Evolutionary conservation across 2,329 filamentous ascomycete genomes (phyloP).

Genomic region (Hypoxylon sp.): DNA sequence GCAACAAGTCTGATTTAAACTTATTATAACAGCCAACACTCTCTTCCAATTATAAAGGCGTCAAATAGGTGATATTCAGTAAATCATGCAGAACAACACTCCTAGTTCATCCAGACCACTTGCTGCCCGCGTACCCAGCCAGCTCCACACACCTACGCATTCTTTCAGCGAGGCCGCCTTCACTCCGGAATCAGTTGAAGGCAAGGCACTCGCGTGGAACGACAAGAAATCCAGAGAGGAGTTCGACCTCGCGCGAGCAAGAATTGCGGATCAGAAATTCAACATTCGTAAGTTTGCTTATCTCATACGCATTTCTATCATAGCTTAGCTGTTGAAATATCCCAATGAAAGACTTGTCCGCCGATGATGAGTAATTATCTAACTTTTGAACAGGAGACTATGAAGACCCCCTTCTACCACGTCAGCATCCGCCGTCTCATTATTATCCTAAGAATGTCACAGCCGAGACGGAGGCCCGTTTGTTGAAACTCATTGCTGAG

Average conservation of each 20-base stretch:
- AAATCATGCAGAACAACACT: slow-evolving; percentile 38
- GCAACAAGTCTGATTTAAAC: slow-evolving; percentile 2
- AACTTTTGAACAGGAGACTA: slow-evolving; percentile 57
- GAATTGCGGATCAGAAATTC: slow-evolving; percentile 63
- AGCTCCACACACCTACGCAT: slow-evolving; percentile 53
- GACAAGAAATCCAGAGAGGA: slow-evolving; percentile 63
- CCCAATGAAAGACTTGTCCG: background rate
- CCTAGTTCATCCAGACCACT: slow-evolving; percentile 45
- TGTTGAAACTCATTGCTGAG: slow-evolving; percentile 57
- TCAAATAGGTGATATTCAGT: background rate
- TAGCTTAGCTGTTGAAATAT: background rate
- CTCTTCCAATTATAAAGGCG: background rate
- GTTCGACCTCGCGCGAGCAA: slow-evolving; percentile 57
- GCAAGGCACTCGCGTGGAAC: slow-evolving; percentile 50
- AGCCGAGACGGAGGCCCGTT: slow-evolving; percentile 58
- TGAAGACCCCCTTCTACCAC: slow-evolving; percentile 64
- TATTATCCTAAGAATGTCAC: slow-evolving; percentile 60
- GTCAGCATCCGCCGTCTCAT: slow-evolving; percentile 53
- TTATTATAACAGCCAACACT: background rate
- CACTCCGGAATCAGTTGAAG: slow-evolving; percentile 51
- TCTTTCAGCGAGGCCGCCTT: slow-evolving; percentile 51
- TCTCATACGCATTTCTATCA: background rate
- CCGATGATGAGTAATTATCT: background rate
- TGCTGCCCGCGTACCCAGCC: slow-evolving; percentile 40
- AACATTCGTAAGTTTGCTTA: slow-evolving; percentile 59